Percentiles rank a stretch among this genome's conserved stretches.
Evolutionary conservation across 75 land plant species (phyloP).

Genomic region (Sequoia sempervirens): DNA sequence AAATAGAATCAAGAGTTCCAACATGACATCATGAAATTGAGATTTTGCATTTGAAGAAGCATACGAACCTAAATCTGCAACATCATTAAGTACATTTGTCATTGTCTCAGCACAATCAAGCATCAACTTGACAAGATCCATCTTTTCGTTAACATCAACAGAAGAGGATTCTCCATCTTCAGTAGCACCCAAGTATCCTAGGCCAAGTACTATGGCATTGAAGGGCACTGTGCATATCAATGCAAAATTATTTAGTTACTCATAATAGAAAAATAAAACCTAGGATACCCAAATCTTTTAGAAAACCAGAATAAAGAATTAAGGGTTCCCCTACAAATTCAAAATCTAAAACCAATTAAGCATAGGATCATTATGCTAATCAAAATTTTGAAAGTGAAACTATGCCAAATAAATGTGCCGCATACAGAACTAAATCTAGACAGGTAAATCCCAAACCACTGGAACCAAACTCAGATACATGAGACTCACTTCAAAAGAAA

Average conservation of each 20-base stretch:
- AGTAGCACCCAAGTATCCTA: slow-evolving; percentile 30
- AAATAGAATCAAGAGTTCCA: neutral
- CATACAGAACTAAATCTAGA: neutral
- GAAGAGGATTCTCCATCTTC: slow-evolving; percentile 11
- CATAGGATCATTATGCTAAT: neutral
- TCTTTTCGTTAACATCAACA: slow-evolving; percentile 21
- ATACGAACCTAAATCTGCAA: slow-evolving; percentile 42
- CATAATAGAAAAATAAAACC: neutral
- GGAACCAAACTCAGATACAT: neutral
- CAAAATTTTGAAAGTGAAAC: neutral
- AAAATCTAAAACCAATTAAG: neutral
- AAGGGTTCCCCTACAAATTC: neutral
- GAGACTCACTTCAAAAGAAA: neutral
- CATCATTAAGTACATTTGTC: slow-evolving; percentile 52
- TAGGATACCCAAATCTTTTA: neutral
- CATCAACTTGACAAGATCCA: slow-evolving; percentile 42
- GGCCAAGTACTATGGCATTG: slow-evolving; percentile 44
- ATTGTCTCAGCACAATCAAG: slow-evolving; percentile 48
- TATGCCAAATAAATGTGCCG: neutral
- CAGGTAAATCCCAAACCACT: neutral
- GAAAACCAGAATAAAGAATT: neutral
- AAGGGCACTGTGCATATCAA: slow-evolving; percentile 31
- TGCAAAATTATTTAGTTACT: neutral
- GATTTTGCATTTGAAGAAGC: neutral
- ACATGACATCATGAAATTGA: neutral